Conservation (phyloP, 202 grass and related monocot species). For the Cymbopogon flexuosus region DNA sequence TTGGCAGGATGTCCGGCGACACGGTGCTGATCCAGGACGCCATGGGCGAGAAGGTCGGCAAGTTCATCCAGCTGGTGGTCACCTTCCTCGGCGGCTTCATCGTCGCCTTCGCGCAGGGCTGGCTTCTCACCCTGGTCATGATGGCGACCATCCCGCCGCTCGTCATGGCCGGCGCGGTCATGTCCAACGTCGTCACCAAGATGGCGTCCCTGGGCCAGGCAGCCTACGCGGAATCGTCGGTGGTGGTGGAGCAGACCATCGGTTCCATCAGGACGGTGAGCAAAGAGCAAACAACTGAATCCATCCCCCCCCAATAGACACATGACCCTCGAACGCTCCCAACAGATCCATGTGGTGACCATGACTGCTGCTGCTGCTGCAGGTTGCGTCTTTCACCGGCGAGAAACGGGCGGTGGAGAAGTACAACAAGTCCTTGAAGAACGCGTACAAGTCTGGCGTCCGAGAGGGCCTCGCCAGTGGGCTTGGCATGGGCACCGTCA, state of each 20-base stretch:
- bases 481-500: slow-evolving; percentile 82
- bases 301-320: background rate
- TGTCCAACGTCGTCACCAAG: slow-evolving; percentile 76
- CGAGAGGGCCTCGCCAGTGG: slow-evolving; percentile 79
- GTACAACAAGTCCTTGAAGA: slow-evolving; percentile 66
- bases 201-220: slow-evolving; percentile 94
- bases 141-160: slow-evolving; percentile 70
- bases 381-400: slow-evolving; percentile 98
- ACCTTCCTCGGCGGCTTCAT: slow-evolving; percentile 82
- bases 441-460: slow-evolving; percentile 71
- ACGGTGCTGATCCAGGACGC: slow-evolving; percentile 94
- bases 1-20: slow-evolving; percentile 91
- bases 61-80: slow-evolving; percentile 72
- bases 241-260: slow-evolving; percentile 91
- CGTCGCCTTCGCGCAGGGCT: slow-evolving; percentile 74
- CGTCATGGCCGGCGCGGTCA: slow-evolving; percentile 60
- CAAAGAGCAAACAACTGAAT: slow-evolving; percentile 15
- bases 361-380: background rate
- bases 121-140: slow-evolving; percentile 81
- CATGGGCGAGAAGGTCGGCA: slow-evolving; percentile 98
- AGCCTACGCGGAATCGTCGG: slow-evolving; percentile 72
- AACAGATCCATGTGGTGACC: background rate
- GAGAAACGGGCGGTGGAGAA: slow-evolving; percentile 84
- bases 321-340: no score
- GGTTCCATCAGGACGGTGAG: slow-evolving; percentile 90